Base-by-base conservation (phyloP, 192 early-diverging fungal species). In the Coemansia sp. region DNA sequence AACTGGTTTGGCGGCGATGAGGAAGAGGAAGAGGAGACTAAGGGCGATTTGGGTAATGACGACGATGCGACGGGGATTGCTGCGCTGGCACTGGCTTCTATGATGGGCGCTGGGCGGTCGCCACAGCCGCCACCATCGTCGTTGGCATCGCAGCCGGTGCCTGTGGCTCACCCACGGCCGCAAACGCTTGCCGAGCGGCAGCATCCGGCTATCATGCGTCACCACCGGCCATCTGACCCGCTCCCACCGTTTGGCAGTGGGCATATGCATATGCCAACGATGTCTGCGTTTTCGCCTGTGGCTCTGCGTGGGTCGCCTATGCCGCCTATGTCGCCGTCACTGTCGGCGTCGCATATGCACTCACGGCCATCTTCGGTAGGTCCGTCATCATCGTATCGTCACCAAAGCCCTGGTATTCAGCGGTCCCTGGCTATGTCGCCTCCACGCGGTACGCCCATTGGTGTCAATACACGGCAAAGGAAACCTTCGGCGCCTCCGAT, bases 61-160 rank as follows among this genome's bases (percentile, higher is more conserved):
- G 75, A 77, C 0, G 80, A 77, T 9, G 75, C 74, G 9, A 82
- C 80, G 4, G 80, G 80, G 1, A 76, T 82, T 21, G 80, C 80
- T 1, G 80, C 80, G 4, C 17, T 82, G 68, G 80, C 80, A 23
- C 52, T 82, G 62, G 80, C 80, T 33, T 73, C 80, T 14, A 82
- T 82, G 80, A 77, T 81, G 78, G 78, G 69, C 4, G 66, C 37
- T 2, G 26, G 60, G 7, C 66, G 70, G n/a, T 33, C 63, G 17
- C 57, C 63, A 19, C 42, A 52, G 38, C 32, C 10, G 10, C 46
- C 16, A 14, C 46, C 46, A 38, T 16, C 17, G 10, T 19, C 5
- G 35, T 21, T 23, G 47, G 7, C 44, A 6, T 49, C 52, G 19
- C 64, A 53, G 33, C 44, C 26, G 26, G 26, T 38, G 50, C 50